phyloP scores from a whole-genome alignment of 2,329 filamentous ascomycete genomes.

The Ophiostoma australiae region DNA sequence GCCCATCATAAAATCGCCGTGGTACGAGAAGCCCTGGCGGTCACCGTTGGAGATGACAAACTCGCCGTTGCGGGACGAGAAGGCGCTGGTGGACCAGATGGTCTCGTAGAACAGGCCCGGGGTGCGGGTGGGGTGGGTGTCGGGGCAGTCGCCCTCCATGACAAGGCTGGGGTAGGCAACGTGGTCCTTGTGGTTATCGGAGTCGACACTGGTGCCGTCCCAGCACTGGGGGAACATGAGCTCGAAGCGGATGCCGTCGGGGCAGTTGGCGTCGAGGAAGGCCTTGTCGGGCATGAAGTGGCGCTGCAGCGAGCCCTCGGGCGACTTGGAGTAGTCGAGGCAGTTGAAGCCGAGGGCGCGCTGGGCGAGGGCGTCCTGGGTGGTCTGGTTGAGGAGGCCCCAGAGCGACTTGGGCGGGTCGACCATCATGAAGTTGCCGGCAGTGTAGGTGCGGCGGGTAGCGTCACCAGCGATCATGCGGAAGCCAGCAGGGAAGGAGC shows the following conservation, averaged over 20 bases:
- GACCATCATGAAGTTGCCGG: constrained; percentile 60
- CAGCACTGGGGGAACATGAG: constrained; percentile 88
- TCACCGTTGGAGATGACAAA: constrained; percentile 80
- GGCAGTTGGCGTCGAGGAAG: constrained; percentile 75
- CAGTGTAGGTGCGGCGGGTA: constrained; percentile 62
- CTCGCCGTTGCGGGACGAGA: constrained; percentile 56
- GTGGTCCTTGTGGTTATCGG: constrained; percentile 56
- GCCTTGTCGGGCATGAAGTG: constrained; percentile 76
- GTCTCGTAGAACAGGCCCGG: constrained; percentile 79
- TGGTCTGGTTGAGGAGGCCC: constrained; percentile 57
- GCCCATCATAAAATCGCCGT: constrained; percentile 75
- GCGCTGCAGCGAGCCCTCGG: constrained; percentile 73
- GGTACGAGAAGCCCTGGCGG: constrained; percentile 66
- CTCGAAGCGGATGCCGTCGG: constrained; percentile 76
- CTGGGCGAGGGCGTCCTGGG: constrained; percentile 65
- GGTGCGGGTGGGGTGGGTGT: constrained; percentile 61
- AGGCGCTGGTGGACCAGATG: constrained; percentile 71
- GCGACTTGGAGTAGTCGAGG: constrained; percentile 64
- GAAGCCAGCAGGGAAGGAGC: constrained; percentile 71
- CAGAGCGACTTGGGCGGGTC: constrained; percentile 66
- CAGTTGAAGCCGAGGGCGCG: constrained; percentile 94
- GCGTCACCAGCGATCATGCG: constrained; percentile 76
- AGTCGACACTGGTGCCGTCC: constrained; percentile 63
- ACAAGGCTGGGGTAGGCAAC: constrained; percentile 74
- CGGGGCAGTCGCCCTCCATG: constrained; percentile 70